A percentile compares a stretch with the other conserved stretches of the same genome.
Conservation (phyloP, 805 yeast species). For the Diddensiella santjacobensis region DNA sequence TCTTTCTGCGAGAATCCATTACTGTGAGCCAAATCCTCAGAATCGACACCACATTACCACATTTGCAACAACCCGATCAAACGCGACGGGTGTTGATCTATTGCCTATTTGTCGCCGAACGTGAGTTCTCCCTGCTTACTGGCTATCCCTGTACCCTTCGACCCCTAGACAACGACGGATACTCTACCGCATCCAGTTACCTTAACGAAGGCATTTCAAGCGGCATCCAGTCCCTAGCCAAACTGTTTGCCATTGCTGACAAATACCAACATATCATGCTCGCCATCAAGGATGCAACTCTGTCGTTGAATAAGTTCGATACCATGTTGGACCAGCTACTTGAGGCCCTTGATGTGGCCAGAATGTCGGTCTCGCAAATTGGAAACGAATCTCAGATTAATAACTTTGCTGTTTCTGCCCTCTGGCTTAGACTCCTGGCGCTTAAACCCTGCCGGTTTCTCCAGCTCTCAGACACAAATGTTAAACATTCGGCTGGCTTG, state of each 20-base stretch:
- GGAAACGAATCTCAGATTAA: background rate
- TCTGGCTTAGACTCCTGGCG: background rate
- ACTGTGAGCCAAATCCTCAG: slow-evolving; percentile 16
- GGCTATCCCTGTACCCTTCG: slow-evolving; percentile 13
- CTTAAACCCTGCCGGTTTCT: background rate
- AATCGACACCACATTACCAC: slow-evolving; percentile 7
- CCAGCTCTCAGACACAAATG: background rate
- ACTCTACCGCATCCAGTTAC: background rate
- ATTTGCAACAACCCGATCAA: slow-evolving; percentile 5
- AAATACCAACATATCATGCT: slow-evolving; percentile 2
- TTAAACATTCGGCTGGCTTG: background rate
- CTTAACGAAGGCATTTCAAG: slow-evolving; percentile 2
- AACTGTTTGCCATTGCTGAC: slow-evolving; percentile 14
- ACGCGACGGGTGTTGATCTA: slow-evolving; percentile 9
- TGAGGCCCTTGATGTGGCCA: background rate
- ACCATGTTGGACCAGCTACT: background rate
- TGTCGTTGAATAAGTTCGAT: background rate
- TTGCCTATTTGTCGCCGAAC: slow-evolving; percentile 13
- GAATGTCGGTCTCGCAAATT: background rate
- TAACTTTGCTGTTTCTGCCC: background rate
- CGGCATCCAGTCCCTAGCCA: too few relatives aligned
- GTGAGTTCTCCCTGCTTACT: slow-evolving; percentile 13
- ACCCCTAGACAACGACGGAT: slow-evolving; percentile 5
- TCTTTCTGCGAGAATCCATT: slow-evolving; percentile 16
- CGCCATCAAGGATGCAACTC: background rate